These are phyloP conservation scores for Calamus simplicifolius DNA, from an alignment of 176 grass and related monocot species.

Conservation along the genomic window DNA sequence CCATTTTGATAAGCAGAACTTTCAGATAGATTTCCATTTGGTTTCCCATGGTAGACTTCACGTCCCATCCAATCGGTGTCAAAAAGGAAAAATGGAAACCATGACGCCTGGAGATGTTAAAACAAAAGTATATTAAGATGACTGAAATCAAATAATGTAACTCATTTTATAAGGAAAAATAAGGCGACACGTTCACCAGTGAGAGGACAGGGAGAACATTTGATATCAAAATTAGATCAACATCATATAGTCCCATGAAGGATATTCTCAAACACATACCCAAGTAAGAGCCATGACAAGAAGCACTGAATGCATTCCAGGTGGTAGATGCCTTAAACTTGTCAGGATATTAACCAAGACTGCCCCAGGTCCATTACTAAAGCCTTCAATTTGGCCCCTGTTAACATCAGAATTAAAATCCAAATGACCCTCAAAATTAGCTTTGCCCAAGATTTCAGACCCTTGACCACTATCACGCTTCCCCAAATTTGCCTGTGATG, in stretches of 20 bases:
- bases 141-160: too few relatives aligned
- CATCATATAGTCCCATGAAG: too few relatives aligned
- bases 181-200: too few relatives aligned
- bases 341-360: slow-evolving; percentile 97
- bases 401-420: slow-evolving; percentile 28
- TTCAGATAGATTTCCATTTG: slow-evolving; percentile 62
- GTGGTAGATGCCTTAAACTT: slow-evolving; percentile 89
- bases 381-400: slow-evolving; percentile 29
- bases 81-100: slow-evolving; percentile 99
- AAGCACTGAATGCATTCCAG: slow-evolving; percentile 93
- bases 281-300: slow-evolving; percentile 96
- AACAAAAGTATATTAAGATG: background rate
- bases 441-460: slow-evolving; percentile 18
- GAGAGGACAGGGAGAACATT: too few relatives aligned
- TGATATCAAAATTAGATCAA: too few relatives aligned
- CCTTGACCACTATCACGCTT: slow-evolving; percentile 28
- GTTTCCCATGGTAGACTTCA: slow-evolving; percentile 90
- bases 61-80: slow-evolving; percentile 99
- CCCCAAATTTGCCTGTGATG: slow-evolving; percentile 32
- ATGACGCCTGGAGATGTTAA: slow-evolving; percentile 61
- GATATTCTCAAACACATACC: slow-evolving; percentile 32
- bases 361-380: slow-evolving; percentile 85
- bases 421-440: slow-evolving; percentile 24
- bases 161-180: too few relatives aligned
- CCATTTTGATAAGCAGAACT: slow-evolving; percentile 61